phyloP scores from a whole-genome alignment of 495 filamentous ascomycete species.

The Tuber umbilicatum region DNA sequence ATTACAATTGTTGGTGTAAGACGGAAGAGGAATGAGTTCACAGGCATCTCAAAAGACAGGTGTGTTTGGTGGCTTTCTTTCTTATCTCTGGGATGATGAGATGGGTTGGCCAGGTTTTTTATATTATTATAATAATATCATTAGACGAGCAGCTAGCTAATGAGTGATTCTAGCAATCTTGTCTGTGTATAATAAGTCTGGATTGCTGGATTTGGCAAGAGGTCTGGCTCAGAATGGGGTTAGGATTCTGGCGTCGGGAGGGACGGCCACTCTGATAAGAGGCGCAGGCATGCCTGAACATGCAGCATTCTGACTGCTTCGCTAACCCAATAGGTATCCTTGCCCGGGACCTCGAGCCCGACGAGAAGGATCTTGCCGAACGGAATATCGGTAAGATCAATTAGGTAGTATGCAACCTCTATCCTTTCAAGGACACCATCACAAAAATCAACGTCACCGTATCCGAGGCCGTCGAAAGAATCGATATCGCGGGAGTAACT shows the following conservation, averaged over 20 bases:
- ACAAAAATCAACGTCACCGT: conserved; percentile 94
- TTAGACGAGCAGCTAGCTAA: background rate
- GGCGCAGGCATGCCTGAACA: conserved; percentile 74
- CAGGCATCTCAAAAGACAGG: background rate
- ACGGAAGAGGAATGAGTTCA: background rate
- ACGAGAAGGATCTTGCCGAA: conserved; percentile 91
- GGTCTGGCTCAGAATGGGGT: conserved; percentile 85
- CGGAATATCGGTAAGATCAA: conserved; percentile 96
- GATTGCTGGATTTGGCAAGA: conserved; percentile 89
- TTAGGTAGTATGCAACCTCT: conserved; percentile 96
- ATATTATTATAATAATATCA: too few relatives aligned
- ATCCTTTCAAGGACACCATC: conserved; percentile 95
- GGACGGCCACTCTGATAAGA: conserved; percentile 87
- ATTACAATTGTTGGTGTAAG: background rate
- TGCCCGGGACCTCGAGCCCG: conserved; percentile 79
- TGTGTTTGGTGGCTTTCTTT: background rate
- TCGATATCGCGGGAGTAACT: conserved; percentile 95
- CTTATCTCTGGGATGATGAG: background rate
- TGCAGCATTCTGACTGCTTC: background rate
- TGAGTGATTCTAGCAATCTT: conserved; percentile 62
- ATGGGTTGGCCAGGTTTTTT: background rate
- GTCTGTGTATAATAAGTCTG: conserved; percentile 97
- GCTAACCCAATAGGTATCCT: conserved; percentile 57
- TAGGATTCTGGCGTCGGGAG: conserved; percentile 84
- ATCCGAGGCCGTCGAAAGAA: conserved; percentile 91